phyloP scores from a whole-genome alignment of 225 moss, liverwort and hornwort genomes.

The Rhytidiadelphus loreus region DNA sequence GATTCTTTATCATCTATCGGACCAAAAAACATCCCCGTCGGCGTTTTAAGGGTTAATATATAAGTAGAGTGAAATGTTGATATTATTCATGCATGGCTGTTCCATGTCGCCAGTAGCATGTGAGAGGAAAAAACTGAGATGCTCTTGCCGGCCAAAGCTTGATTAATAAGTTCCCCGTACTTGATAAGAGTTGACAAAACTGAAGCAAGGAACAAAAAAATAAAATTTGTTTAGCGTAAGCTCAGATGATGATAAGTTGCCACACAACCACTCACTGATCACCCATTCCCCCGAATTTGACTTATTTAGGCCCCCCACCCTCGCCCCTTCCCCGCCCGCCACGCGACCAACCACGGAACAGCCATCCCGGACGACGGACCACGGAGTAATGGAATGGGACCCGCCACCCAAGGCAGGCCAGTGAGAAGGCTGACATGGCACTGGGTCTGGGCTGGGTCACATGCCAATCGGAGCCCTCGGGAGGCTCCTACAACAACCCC shows the following conservation, averaged over 20 bases:
- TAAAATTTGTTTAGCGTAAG: too few relatives aligned
- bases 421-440: not conserved
- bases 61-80: not conserved
- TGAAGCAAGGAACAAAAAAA: too few relatives aligned
- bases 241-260: not conserved
- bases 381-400: not conserved
- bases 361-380: not conserved
- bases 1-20: too few relatives aligned
- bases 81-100: not conserved
- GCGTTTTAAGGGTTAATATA: too few relatives aligned
- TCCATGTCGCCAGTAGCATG: not conserved
- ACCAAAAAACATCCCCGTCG: too few relatives aligned
- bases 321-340: too few relatives aligned
- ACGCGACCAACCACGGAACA: accelerated
- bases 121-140: not conserved
- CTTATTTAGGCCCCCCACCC: too few relatives aligned
- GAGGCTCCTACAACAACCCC: not conserved
- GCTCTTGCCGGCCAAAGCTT: accelerated
- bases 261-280: not conserved
- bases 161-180: too few relatives aligned
- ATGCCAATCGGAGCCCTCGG: not conserved
- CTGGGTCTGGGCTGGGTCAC: not conserved
- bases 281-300: not conserved
- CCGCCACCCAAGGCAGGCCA: not conserved
- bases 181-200: too few relatives aligned